Evolutionary conservation across 352 stramenopile genomes (phyloP), one percentile per base, ranked within the genome.

Genomic region (Pythium apleroticum): DNA sequence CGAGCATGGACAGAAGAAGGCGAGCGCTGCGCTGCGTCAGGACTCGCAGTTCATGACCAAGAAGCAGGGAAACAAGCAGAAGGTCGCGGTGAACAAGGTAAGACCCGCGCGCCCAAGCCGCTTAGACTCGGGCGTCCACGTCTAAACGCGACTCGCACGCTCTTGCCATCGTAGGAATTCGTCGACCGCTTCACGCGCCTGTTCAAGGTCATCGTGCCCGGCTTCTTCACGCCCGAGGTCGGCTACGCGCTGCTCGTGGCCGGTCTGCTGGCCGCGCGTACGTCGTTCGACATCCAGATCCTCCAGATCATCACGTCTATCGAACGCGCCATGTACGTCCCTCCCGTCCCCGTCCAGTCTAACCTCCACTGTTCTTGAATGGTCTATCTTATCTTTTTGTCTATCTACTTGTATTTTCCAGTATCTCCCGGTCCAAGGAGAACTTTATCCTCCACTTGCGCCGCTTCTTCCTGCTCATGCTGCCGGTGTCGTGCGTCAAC

Each of bases 401-500:
- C 10, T 52, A 7, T 31, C 20, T 30, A 33, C 35, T 25, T 17
- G 5, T 56, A 25, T 60, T 43, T 10, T 28, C n/a, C 52, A 86
- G 77, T 45, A 84, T 93, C 39, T 89, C 82, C 19, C 77, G 81
- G n/a, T 91, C 82, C n/a, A 62, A 64, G 24, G 74, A 74, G 48
- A 80, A 89, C 15, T 91, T 94, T 46, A 17, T 81, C 58, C 70
- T 71, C 19, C 83, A 93, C 59, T 37, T 93, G 57, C 80, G 80
- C 0, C 85, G 85, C 31, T 94, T 94, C 63, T 75, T 92, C 50
- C 68, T 81, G 57, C 73, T 92, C 56, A 92, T 91, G 81, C 65
- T 94, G 31, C 81, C 83, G 17, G 86, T 91, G 59, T 88, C 76
- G 55, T 91, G 81, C 64, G 83, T 92, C 68, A 94, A 94, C 68